phyloP scores from a whole-genome alignment of 2,329 filamentous ascomycete genomes.

The Aspergillus ustus region DNA sequence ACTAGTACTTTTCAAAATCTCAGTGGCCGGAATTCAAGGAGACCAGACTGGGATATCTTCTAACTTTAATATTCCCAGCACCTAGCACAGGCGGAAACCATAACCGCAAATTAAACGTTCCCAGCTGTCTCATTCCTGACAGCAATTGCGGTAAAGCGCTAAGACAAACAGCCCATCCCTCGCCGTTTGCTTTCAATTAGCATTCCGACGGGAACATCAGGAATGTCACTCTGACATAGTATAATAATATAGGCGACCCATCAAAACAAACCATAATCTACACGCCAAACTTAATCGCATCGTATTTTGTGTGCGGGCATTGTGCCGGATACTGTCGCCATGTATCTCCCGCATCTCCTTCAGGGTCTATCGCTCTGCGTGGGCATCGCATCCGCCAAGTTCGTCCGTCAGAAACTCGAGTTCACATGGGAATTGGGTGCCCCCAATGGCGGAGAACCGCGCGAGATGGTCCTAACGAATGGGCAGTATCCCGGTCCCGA shows the following conservation, averaged over 20 bases:
- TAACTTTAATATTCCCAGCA: too few species aligned
- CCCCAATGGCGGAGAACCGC: conserved; percentile 38
- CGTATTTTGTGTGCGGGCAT: background rate
- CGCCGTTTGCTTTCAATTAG: background rate
- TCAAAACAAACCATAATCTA: background rate
- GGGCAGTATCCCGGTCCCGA: conserved; percentile 38
- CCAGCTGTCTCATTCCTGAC: background rate
- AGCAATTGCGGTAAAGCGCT: background rate
- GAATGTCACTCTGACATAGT: background rate
- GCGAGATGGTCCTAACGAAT: conserved; percentile 40
- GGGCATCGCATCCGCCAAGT: background rate
- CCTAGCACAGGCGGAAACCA: too few species aligned
- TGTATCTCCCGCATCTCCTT: background rate
- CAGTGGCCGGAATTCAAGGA: too few species aligned
- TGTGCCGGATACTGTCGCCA: background rate
- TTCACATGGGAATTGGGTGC: conserved; percentile 40
- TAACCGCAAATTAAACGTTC: too few species aligned
- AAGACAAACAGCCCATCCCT: too few species aligned
- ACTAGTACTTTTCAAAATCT: background rate
- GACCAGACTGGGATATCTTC: too few species aligned
- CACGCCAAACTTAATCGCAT: background rate
- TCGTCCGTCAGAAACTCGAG: conserved; percentile 23
- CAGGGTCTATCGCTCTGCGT: background rate
- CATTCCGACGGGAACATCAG: background rate
- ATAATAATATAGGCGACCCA: background rate